Conservation (phyloP, 768 basidiomycete species). For the Boletus sp. region DNA sequence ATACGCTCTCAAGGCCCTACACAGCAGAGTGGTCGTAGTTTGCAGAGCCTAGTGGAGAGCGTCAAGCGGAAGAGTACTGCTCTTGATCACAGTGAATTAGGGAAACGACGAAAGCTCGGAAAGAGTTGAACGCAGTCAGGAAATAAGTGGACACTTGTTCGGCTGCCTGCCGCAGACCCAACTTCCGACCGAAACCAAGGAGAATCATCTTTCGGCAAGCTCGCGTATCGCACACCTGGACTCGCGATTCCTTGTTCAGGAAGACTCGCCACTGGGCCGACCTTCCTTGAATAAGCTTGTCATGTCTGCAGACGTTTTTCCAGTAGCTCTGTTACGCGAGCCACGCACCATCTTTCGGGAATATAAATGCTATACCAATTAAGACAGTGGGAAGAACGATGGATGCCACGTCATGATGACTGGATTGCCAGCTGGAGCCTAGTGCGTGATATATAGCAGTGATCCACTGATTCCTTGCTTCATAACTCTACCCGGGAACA, state of each 20-base stretch:
- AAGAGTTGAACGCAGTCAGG: slow-evolving; percentile 7
- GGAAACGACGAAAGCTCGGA: slow-evolving; percentile 39
- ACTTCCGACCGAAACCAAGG: neutral
- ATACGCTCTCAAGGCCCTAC: neutral
- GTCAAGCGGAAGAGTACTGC: slow-evolving; percentile 75
- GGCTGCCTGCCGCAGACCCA: neutral
- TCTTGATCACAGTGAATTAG: slow-evolving; percentile 27
- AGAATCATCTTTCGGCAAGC: neutral
- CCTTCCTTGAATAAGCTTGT: neutral
- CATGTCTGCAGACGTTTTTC: neutral
- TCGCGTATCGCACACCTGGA: neutral
- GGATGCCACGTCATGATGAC: neutral
- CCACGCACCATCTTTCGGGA: too few relatives aligned
- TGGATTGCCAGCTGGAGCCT: neutral
- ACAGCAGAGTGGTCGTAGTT: slow-evolving; percentile 30
- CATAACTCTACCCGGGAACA: neutral
- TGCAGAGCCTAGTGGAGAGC: slow-evolving; percentile 76
- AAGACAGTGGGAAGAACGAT: neutral
- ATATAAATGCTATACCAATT: neutral
- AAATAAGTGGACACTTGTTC: neutral
- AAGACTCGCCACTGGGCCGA: neutral
- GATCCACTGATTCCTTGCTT: neutral
- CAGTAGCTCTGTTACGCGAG: neutral
- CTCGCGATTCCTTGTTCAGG: neutral
- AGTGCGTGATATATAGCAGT: neutral